Evolutionary conservation across 305 asterid species (phyloP).

Genomic region (Vinca major): DNA sequence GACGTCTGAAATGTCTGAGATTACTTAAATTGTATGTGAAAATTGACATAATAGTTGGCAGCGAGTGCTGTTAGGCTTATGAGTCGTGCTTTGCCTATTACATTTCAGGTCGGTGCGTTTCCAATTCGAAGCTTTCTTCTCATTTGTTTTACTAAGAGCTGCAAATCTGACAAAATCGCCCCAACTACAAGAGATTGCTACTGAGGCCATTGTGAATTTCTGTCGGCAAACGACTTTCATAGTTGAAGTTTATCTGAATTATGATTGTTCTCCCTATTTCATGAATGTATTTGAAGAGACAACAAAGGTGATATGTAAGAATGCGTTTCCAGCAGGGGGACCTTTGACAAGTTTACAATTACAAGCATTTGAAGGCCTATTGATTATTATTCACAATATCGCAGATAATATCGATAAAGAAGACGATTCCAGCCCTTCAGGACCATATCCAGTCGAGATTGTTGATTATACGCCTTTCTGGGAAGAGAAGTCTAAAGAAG

Average conservation of each 20-base stretch:
- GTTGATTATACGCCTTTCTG: constrained; percentile 57
- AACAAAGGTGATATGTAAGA: constrained; percentile 63
- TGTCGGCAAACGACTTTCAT: constrained; percentile 70
- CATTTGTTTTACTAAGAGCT: constrained; percentile 53
- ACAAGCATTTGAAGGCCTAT: constrained; percentile 81
- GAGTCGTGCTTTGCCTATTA: neutral
- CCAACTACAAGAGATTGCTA: constrained; percentile 76
- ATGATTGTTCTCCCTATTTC: constrained; percentile 73
- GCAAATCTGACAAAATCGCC: constrained; percentile 34
- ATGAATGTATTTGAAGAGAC: constrained; percentile 68
- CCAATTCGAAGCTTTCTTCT: constrained; percentile 76
- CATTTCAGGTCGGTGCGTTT: constrained; percentile 61
- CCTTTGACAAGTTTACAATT: constrained; percentile 51
- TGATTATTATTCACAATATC: constrained; percentile 54
- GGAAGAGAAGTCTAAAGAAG: constrained; percentile 56
- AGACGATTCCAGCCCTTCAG: constrained; percentile 45
- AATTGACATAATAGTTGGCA: too few species aligned
- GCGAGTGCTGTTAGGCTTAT: too few species aligned
- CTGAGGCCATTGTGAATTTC: constrained; percentile 73
- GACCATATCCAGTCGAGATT: constrained; percentile 61
- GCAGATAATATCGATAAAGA: constrained; percentile 77
- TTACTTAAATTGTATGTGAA: neutral
- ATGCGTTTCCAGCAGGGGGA: constrained; percentile 70
- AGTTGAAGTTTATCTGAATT: constrained; percentile 62
- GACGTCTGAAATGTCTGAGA: neutral